Conservation (phyloP, 1,139 yeast species). For the Suhomyces kunorum region DNA sequence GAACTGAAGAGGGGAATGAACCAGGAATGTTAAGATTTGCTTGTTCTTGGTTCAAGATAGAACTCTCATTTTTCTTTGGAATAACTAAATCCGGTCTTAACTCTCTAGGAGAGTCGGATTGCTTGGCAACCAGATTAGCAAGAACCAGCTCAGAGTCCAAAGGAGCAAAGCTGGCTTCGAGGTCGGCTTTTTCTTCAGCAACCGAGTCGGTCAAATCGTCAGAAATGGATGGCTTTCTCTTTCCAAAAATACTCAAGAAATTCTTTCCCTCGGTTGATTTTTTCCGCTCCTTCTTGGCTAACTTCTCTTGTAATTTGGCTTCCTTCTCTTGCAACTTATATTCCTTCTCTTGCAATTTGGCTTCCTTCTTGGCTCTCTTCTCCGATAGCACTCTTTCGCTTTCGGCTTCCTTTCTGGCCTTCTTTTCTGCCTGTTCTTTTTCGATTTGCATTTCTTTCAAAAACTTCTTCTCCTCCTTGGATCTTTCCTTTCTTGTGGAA, state of each 20-base stretch:
- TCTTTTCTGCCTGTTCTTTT: conserved; percentile 13
- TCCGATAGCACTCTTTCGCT: conserved; percentile 11
- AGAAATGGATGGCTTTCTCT: conserved; percentile 6
- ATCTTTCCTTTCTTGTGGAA: conserved; percentile 32
- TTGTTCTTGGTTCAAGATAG: background rate
- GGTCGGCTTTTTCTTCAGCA: background rate
- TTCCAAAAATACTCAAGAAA: conserved; percentile 8
- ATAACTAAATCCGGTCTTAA: conserved; percentile 6
- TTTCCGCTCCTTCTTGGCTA: conserved; percentile 14
- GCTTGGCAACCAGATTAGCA: background rate
- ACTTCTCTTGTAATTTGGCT: conserved; percentile 15
- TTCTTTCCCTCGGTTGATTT: conserved; percentile 6
- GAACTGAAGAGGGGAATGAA: background rate
- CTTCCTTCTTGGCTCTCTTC: conserved; percentile 15
- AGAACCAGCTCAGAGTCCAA: background rate
- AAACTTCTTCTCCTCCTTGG: conserved; percentile 34
- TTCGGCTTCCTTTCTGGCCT: conserved; percentile 17
- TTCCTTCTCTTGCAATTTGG: conserved; percentile 13
- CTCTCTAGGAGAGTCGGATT: conserved; percentile 1
- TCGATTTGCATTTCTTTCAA: conserved; percentile 19
- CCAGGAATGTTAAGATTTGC: background rate
- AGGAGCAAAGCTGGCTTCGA: conserved; percentile 7
- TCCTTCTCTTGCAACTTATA: conserved; percentile 11
- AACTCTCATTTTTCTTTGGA: background rate
- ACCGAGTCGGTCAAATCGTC: background rate